phyloP scores from a whole-genome alignment of 2,329 filamentous ascomycete species.

The Thielaviopsis populi region DNA sequence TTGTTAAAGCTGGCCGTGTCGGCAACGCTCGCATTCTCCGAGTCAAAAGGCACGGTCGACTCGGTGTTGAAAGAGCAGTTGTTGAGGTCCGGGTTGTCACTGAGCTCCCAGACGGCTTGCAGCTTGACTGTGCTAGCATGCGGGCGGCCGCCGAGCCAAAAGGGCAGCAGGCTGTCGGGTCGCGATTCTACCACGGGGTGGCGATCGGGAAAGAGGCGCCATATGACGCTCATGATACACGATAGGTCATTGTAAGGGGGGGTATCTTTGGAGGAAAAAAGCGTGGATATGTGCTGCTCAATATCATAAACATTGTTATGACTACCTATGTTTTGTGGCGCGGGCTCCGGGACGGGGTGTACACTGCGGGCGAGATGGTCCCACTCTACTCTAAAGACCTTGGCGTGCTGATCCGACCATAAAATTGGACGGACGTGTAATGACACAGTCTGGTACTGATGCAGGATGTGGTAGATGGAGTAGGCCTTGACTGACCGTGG shows the following conservation, averaged over 20 bases:
- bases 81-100: background rate
- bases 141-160: slow-evolving; percentile 13
- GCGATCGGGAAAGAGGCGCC: slow-evolving; percentile 8
- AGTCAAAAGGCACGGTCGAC: slow-evolving; percentile 12
- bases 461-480: slow-evolving; percentile 12
- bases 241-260: background rate
- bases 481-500: slow-evolving; percentile 9
- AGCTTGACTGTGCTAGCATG: slow-evolving; percentile 8
- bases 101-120: slow-evolving; percentile 11
- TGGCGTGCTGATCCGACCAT: slow-evolving; percentile 39
- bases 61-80: slow-evolving; percentile 14
- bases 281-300: background rate
- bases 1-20: background rate
- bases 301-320: background rate
- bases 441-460: slow-evolving; percentile 20
- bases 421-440: slow-evolving; percentile 39
- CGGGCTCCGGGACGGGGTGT: background rate
- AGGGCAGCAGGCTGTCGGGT: slow-evolving; percentile 6
- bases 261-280: background rate
- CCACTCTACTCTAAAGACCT: slow-evolving; percentile 35
- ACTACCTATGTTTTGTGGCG: background rate
- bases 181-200: background rate
- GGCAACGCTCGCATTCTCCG: background rate
- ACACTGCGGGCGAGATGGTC: slow-evolving; percentile 24
- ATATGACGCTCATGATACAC: slow-evolving; percentile 1